Percentiles rank a stretch among this genome's conserved stretches.
phyloP scores from a whole-genome alignment of 2,329 filamentous ascomycete species.

The Rosellinia necatrix region DNA sequence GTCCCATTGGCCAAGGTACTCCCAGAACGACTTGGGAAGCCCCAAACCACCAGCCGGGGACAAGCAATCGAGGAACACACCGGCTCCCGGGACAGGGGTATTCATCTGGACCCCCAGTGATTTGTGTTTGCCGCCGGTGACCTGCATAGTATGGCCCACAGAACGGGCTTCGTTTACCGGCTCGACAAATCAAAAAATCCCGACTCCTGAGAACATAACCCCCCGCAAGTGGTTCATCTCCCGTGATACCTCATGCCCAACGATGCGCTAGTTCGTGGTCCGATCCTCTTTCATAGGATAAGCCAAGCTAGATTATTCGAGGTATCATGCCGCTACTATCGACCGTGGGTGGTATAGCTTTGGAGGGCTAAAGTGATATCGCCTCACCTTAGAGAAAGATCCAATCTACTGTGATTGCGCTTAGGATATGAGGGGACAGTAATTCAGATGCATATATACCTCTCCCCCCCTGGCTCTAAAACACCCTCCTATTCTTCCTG shows the following conservation, averaged over 20 bases:
- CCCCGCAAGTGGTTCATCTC: slow-evolving; percentile 21
- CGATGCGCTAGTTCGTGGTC: slow-evolving; percentile 7
- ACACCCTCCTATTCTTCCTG: neutral
- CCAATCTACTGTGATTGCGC: neutral
- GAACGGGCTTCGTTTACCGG: slow-evolving; percentile 1
- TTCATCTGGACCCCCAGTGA: slow-evolving; percentile 14
- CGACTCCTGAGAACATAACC: slow-evolving; percentile 7
- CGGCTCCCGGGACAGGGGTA: slow-evolving; percentile 15
- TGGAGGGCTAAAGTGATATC: slow-evolving; percentile 15
- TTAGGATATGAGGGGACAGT: neutral
- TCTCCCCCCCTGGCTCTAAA: slow-evolving; percentile 5
- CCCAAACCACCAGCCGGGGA: slow-evolving; percentile 3
- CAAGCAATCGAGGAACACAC: slow-evolving; percentile 20
- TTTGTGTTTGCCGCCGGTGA: slow-evolving; percentile 35
- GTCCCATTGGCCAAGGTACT: neutral
- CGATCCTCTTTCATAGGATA: neutral
- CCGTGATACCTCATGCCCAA: slow-evolving; percentile 21
- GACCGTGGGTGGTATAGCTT: slow-evolving; percentile 7
- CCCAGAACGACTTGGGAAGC: neutral
- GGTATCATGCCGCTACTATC: slow-evolving; percentile 4
- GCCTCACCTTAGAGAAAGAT: slow-evolving; percentile 7
- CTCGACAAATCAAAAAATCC: slow-evolving; percentile 35
- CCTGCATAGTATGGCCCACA: slow-evolving; percentile 28
- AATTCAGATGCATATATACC: slow-evolving; percentile 14
- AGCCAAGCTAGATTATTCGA: slow-evolving; percentile 8